A percentile compares a stretch with the other conserved stretches of the same genome.
phyloP scores from a whole-genome alignment of 2,329 filamentous ascomycete species.

The Colletotrichum eleusines region DNA sequence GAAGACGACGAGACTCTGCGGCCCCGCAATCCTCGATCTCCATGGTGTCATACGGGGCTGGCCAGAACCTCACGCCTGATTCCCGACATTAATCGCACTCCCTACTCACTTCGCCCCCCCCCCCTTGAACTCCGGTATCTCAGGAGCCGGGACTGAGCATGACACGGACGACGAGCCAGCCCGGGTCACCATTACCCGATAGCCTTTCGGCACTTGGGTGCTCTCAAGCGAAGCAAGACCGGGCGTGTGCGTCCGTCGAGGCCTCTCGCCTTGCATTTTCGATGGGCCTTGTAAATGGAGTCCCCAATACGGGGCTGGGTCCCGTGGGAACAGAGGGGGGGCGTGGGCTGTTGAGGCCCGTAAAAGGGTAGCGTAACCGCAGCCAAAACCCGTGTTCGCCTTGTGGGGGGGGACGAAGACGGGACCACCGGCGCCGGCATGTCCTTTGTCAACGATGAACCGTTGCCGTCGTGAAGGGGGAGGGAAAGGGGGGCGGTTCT shows the following conservation, averaged over 20 bases:
- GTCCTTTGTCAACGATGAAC: background rate
- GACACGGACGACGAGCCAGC: background rate
- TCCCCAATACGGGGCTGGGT: background rate
- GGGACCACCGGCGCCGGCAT: background rate
- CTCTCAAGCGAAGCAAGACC: background rate
- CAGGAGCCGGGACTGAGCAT: background rate
- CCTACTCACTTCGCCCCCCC: background rate
- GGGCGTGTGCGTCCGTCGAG: background rate
- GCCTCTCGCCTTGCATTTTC: background rate
- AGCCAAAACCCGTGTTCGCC: background rate
- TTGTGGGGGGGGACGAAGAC: slow-evolving; percentile 1
- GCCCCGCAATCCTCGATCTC: slow-evolving; percentile 23
- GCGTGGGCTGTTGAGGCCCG: background rate
- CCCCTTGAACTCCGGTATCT: background rate
- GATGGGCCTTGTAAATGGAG: slow-evolving; percentile 5
- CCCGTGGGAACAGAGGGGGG: background rate
- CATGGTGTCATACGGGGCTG: slow-evolving; percentile 32
- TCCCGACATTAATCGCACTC: background rate
- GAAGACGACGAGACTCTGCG: background rate
- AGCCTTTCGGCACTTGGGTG: background rate
- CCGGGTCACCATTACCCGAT: background rate
- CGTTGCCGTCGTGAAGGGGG: background rate
- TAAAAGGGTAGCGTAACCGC: background rate
- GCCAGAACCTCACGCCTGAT: background rate
- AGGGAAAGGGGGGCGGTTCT: background rate